These are phyloP conservation scores for Blakeslea trispora DNA, from an alignment of 371 early-diverging fungal genomes.

Conservation along the genomic window DNA sequence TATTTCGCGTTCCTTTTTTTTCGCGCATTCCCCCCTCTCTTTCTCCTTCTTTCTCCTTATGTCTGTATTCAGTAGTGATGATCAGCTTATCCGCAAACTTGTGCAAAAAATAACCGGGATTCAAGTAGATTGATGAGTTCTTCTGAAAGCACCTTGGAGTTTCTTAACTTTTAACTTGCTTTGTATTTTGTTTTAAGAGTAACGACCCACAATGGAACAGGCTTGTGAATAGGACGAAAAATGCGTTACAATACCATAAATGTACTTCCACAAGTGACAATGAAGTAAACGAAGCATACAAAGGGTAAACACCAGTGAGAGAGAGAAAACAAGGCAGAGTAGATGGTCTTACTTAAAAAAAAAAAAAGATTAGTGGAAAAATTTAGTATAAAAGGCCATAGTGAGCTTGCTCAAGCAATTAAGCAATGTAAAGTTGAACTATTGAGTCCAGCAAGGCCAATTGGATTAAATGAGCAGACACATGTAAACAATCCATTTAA, in stretches of 20 bases:
- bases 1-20: too few relatives aligned
- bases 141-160: too few relatives aligned
- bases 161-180: neutral
- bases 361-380: conserved; percentile 19
- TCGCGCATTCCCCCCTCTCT: neutral
- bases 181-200: neutral
- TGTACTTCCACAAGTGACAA: conserved; percentile 24
- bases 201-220: conserved; percentile 4
- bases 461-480: conserved; percentile 3
- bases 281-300: conserved; percentile 19
- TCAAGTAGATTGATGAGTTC: neutral
- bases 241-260: conserved; percentile 18
- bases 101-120: neutral
- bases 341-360: neutral
- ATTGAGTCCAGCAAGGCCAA: conserved; percentile 1
- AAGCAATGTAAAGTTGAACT: conserved; percentile 1
- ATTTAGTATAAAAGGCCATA: conserved; percentile 17
- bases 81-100: neutral
- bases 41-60: too few relatives aligned
- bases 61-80: neutral
- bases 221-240: conserved; percentile 14
- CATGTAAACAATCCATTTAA: conserved; percentile 14
- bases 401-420: conserved; percentile 15
- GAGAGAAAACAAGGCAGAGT: neutral
- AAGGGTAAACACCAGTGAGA: conserved; percentile 10